These are phyloP conservation scores for Echinosophora koreensis DNA, from an alignment of 306 rosid species.

Conservation along the genomic window DNA sequence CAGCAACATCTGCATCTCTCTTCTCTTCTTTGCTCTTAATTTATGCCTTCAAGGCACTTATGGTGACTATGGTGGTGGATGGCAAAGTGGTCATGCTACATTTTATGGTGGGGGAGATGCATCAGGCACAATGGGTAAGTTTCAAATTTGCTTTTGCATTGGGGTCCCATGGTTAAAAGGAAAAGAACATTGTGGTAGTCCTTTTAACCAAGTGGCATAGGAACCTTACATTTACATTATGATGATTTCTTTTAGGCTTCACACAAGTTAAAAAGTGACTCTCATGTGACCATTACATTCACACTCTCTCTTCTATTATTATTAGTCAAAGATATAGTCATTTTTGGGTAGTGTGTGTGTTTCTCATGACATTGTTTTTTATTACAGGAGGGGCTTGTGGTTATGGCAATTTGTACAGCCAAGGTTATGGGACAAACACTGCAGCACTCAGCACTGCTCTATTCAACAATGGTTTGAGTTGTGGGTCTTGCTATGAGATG, in stretches of 20 bases:
- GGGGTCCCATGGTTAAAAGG: background rate
- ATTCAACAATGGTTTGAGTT: constrained; percentile 92
- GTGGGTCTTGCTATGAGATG: constrained; percentile 97
- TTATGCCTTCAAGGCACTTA: constrained; percentile 55
- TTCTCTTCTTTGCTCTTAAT: constrained; percentile 58
- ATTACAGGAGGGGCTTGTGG: constrained; percentile 95
- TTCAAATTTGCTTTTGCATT: background rate
- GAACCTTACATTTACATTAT: background rate
- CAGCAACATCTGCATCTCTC: constrained; percentile 59
- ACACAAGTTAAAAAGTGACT: constrained; percentile 17
- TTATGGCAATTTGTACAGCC: constrained; percentile 91
- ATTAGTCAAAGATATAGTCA: constrained; percentile 19
- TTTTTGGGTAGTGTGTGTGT: background rate
- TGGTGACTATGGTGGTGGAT: constrained; percentile 75
- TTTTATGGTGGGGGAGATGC: constrained; percentile 99
- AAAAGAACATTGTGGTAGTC: background rate
- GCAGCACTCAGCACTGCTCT: constrained; percentile 98
- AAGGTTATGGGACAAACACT: constrained; percentile 96
- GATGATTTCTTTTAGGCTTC: background rate
- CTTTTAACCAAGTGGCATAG: background rate
- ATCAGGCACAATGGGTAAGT: constrained; percentile 96
- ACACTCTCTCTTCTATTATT: constrained; percentile 19
- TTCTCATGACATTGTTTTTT: constrained; percentile 38
- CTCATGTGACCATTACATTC: constrained; percentile 6
- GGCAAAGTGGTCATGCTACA: constrained; percentile 92